These are phyloP conservation scores for Leccinum subgranulosum DNA, from an alignment of 768 basidiomycete genomes.

Conservation along the genomic window DNA sequence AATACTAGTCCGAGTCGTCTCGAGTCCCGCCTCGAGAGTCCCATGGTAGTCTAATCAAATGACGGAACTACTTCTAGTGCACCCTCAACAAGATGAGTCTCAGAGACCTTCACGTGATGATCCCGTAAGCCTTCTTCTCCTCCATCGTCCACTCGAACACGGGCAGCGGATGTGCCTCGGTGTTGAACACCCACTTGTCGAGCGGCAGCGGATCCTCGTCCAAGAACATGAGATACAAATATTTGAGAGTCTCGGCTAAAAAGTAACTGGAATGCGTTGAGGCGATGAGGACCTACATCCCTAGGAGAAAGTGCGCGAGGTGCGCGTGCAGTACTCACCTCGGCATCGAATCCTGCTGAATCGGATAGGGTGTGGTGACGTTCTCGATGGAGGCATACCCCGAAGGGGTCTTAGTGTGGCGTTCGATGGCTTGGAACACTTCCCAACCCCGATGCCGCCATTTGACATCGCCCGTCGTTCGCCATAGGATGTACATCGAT, in stretches of 20 bases:
- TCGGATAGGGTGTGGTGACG: constrained; percentile 41
- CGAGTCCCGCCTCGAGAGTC: too few relatives aligned
- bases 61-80: neutral
- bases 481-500: constrained; percentile 69
- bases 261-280: neutral
- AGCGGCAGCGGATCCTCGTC: neutral
- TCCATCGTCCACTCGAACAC: neutral
- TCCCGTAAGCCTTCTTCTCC: neutral
- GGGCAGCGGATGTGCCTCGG: neutral
- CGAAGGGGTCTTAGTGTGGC: constrained; percentile 48
- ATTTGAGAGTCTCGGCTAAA: neutral
- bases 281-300: neutral
- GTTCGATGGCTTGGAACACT: constrained; percentile 65
- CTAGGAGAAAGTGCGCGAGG: neutral
- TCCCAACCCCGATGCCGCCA: constrained; percentile 74
- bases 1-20: neutral
- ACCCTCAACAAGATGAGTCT: neutral
- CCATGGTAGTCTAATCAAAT: neutral
- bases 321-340: constrained; percentile 45
- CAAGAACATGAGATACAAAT: neutral
- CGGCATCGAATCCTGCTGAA: constrained; percentile 58
- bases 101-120: neutral
- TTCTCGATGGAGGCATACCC: constrained; percentile 59
- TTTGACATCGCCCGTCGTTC: constrained; percentile 58
- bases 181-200: neutral